Conservation (phyloP, 1,139 yeast species). For the Geotrichum europaeum region DNA sequence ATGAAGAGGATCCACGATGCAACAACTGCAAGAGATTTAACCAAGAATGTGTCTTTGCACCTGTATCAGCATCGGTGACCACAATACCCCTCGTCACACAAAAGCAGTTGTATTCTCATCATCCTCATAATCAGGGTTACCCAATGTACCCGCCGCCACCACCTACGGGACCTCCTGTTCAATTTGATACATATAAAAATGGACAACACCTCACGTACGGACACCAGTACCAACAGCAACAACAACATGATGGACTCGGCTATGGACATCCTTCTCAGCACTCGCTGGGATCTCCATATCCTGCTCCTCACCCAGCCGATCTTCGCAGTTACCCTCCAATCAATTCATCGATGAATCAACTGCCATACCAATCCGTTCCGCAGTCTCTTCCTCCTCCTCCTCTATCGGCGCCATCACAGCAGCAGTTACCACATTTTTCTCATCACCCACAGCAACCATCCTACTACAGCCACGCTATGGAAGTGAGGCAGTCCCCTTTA, state of each 20-base stretch:
- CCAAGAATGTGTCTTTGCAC: slow-evolving; percentile 34
- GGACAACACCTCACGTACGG: background rate
- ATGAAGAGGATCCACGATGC: slow-evolving; percentile 26
- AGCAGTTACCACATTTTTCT: background rate
- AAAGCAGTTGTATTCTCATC: background rate
- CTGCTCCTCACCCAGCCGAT: background rate
- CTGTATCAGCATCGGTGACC: slow-evolving; percentile 29
- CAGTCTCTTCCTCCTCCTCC: slow-evolving; percentile 3
- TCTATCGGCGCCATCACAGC: background rate
- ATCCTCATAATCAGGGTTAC: background rate
- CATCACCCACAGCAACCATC: slow-evolving; percentile 3
- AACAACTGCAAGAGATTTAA: slow-evolving; percentile 32
- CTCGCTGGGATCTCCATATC: background rate
- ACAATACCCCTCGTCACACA: slow-evolving; percentile 2
- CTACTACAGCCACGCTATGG: background rate
- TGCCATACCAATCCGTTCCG: background rate
- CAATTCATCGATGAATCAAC: slow-evolving; percentile 6
- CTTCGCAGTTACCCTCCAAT: background rate
- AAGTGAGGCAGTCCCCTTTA: background rate
- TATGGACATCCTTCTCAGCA: slow-evolving; percentile 1
- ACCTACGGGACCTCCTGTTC: background rate
- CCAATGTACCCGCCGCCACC: slow-evolving; percentile 1
- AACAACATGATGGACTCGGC: background rate
- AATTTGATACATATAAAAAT: background rate
- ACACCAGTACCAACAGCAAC: background rate